These are phyloP conservation scores for Sarocladiaceae sp. DNA, from an alignment of 2,329 filamentous ascomycete species.

Conservation along the genomic window DNA sequence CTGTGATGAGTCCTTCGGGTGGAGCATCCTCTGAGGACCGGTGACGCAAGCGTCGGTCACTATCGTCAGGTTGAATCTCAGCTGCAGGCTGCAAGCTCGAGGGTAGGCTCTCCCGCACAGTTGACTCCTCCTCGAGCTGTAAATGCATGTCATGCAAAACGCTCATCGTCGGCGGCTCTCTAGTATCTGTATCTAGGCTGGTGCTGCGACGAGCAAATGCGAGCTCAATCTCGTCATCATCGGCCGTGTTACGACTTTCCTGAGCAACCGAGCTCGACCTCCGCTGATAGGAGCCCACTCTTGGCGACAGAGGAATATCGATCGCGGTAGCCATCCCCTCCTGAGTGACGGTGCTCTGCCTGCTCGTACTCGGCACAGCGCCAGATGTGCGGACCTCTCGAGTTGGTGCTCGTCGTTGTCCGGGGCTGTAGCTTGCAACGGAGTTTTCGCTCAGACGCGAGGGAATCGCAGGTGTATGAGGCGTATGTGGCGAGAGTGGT, in stretches of 20 bases:
- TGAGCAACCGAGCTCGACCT: slow-evolving; percentile 66
- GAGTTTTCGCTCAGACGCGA: slow-evolving; percentile 90
- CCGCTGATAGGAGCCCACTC: slow-evolving; percentile 48
- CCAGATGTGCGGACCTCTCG: neutral
- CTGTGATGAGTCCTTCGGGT: slow-evolving; percentile 36
- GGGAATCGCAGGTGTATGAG: slow-evolving; percentile 88
- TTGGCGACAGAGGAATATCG: slow-evolving; percentile 66
- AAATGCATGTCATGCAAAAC: slow-evolving; percentile 46
- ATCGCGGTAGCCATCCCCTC: slow-evolving; percentile 56
- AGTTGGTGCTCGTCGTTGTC: neutral
- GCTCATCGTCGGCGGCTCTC: slow-evolving; percentile 59
- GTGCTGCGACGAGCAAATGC: slow-evolving; percentile 60
- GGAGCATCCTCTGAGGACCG: slow-evolving; percentile 40
- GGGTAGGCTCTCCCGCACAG: slow-evolving; percentile 9
- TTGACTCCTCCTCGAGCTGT: slow-evolving; percentile 26
- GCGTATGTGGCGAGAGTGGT: slow-evolving; percentile 81
- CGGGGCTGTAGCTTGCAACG: slow-evolving; percentile 35
- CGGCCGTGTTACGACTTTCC: slow-evolving; percentile 46
- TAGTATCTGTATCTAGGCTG: slow-evolving; percentile 59
- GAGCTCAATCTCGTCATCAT: slow-evolving; percentile 56
- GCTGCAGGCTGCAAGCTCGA: slow-evolving; percentile 34
- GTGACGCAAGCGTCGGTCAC: slow-evolving; percentile 21
- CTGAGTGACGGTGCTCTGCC: slow-evolving; percentile 34
- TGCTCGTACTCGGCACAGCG: slow-evolving; percentile 21
- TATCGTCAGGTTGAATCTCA: slow-evolving; percentile 32